Percentiles rank a stretch among this genome's conserved stretches.
Evolutionary conservation across 1,139 yeast species (phyloP).

Genomic region (Pichia sorboxylosa): DNA sequence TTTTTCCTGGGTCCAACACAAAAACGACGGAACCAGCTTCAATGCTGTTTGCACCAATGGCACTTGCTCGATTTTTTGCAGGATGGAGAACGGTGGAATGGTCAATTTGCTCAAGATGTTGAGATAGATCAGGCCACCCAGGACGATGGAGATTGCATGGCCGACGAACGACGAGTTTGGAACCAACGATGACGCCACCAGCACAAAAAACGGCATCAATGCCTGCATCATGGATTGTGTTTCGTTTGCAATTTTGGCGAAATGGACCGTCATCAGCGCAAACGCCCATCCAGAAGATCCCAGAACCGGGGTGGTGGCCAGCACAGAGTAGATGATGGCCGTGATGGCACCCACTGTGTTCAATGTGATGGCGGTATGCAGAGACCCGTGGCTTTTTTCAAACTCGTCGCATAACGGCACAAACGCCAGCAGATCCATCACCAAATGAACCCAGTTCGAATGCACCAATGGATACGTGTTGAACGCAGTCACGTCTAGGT

Average conservation of each 20-base stretch:
- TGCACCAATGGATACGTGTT: conserved; percentile 74
- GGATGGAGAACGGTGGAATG: conserved; percentile 54
- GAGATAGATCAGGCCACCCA: conserved; percentile 45
- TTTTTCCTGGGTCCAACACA: conserved; percentile 14
- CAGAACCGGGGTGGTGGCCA: conserved; percentile 42
- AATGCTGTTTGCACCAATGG: conserved; percentile 3
- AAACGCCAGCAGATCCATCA: conserved; percentile 43
- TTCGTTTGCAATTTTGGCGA: conserved; percentile 48
- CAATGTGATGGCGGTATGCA: conserved; percentile 73
- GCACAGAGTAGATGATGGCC: conserved; percentile 55
- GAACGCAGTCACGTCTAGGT: too few species aligned
- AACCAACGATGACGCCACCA: conserved; percentile 22
- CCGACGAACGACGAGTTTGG: conserved; percentile 66
- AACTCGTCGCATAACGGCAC: conserved; percentile 58
- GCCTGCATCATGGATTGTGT: conserved; percentile 43
- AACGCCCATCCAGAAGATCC: conserved; percentile 75
- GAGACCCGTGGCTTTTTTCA: conserved; percentile 73
- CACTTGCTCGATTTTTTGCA: conserved; percentile 50
- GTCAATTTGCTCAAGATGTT: conserved; percentile 44
- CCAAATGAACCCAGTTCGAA: conserved; percentile 46
- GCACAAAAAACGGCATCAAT: too few species aligned
- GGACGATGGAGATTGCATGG: conserved; percentile 43
- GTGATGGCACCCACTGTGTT: conserved; percentile 63
- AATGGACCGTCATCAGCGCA: conserved; percentile 53
- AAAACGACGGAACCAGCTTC: too few species aligned